These are phyloP conservation scores for Endocalyx cinctus DNA, from an alignment of 2,329 filamentous ascomycete genomes.

Conservation along the genomic window DNA sequence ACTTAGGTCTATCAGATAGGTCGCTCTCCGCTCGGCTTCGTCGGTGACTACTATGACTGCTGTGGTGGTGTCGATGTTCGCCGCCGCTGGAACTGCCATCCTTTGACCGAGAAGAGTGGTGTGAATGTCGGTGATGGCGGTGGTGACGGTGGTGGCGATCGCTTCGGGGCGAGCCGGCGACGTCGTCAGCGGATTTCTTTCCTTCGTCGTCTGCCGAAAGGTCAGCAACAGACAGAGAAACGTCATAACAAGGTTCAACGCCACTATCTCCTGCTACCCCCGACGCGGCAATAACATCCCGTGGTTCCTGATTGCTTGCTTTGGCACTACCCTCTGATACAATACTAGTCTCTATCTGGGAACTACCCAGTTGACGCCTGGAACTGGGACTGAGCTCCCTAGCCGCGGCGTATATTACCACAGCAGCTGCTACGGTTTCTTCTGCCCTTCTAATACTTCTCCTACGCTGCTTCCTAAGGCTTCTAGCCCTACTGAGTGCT, in stretches of 20 bases:
- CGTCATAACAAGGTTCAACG: constrained; percentile 32
- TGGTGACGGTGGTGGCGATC: constrained; percentile 15
- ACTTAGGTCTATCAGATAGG: constrained; percentile 18
- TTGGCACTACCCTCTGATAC: constrained; percentile 11
- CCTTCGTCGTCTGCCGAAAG: constrained; percentile 48
- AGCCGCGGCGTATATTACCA: constrained; percentile 49
- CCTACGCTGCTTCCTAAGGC: constrained; percentile 40
- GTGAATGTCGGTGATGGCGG: constrained; percentile 20
- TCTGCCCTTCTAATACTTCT: constrained; percentile 43
- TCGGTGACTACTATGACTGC: constrained; percentile 32
- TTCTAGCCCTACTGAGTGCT: constrained; percentile 36
- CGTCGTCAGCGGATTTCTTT: constrained; percentile 29
- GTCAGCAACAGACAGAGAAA: constrained; percentile 50
- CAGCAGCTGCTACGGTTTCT: constrained; percentile 49
- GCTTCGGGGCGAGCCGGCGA: constrained; percentile 28
- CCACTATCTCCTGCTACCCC: constrained; percentile 21
- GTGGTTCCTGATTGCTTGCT: constrained; percentile 17
- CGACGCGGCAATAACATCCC: constrained; percentile 18
- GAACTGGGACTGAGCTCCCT: constrained; percentile 41
- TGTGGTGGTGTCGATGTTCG: constrained; percentile 31
- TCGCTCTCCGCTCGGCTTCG: constrained; percentile 17
- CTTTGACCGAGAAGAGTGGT: constrained; percentile 18
- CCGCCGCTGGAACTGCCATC: constrained; percentile 18
- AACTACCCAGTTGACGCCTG: constrained; percentile 10
- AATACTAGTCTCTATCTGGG: constrained; percentile 17